Evolutionary conservation across 352 stramenopile species (phyloP), one percentile per base, ranked within the genome.

Genomic region (Phytophthora fragariae): DNA sequence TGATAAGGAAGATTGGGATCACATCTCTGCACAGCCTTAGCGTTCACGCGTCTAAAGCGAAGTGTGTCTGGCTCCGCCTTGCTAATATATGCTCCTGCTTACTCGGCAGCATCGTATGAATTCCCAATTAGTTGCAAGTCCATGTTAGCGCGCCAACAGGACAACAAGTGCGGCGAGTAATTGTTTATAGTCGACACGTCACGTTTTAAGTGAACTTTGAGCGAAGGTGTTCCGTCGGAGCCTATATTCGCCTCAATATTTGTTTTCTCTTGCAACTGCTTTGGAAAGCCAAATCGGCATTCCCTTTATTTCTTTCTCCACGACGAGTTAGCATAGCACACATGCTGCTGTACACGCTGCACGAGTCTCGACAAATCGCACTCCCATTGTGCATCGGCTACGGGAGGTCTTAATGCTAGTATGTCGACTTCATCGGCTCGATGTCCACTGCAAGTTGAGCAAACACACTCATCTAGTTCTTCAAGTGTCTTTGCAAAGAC

Each of bases 131-230:
- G 27, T 31, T 31, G 27, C 29, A 77, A 58, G 35, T 77, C 73
- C 73, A 76, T 80, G 21, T 76, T 80, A 5, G 73, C 73, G 7
- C 73, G 27, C 68, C 73, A 76, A 0, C 19, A 37, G 57, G 5
- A 31, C 0, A 47, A 39, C 5, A 68, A 55, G 53, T 27, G 15
- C 9, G 39, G 41, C 10, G 2, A 58, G 17, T 62, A 74, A 14
- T 69, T 69, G 37, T 74, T 74, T 3, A 64, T 74, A 8, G 21
- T 24, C 19, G 29, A 10, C 1, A 47, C 19, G 9, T 65, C 27
- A 46, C 67, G 12, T 57, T 65, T 39, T 4, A 53, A 49, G 7
- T 65, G 5, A 11, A 74, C 31, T 6, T 31, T 41, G 1, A 69
- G 5, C 1, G 54, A 58, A 15, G 54, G 44, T 11, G 53, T 24